Evolutionary conservation across 2,329 filamentous ascomycete species (phyloP).

Genomic region (Penicillium sp.): DNA sequence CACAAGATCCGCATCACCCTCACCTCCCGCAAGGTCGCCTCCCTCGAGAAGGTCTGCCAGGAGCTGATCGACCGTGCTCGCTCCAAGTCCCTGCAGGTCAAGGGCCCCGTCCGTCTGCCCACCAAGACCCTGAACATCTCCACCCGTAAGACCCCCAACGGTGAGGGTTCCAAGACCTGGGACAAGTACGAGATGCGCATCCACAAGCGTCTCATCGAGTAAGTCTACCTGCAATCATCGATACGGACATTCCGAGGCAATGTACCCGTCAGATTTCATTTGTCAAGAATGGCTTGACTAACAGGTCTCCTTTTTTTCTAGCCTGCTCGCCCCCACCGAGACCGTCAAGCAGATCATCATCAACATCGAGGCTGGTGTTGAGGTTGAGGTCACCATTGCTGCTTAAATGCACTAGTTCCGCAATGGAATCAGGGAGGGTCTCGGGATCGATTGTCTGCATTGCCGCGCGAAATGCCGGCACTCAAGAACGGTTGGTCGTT

Average conservation of each 20-base stretch:
- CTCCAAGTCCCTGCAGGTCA: slow-evolving; percentile 97
- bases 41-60: slow-evolving; percentile 96
- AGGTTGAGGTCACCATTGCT: slow-evolving; percentile 57
- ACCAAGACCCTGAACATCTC: slow-evolving; percentile 97
- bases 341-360: slow-evolving; percentile 57
- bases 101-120: slow-evolving; percentile 96
- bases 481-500: slow-evolving; percentile 15
- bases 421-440: slow-evolving; percentile 29
- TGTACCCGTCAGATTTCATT: not conserved
- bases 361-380: slow-evolving; percentile 56
- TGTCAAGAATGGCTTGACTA: slow-evolving; percentile 8
- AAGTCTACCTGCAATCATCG: slow-evolving; percentile 40
- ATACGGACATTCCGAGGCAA: not conserved
- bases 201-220: slow-evolving; percentile 98
- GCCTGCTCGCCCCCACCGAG: slow-evolving; percentile 95
- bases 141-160: slow-evolving; percentile 98
- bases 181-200: slow-evolving; percentile 99
- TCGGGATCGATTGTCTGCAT: slow-evolving; percentile 19
- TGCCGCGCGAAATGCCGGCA: slow-evolving; percentile 21
- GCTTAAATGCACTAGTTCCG: slow-evolving; percentile 42
- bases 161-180: slow-evolving; percentile 99
- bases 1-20: slow-evolving; percentile 99
- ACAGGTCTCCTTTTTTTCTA: slow-evolving; percentile 34
- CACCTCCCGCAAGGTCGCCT: slow-evolving; percentile 89
- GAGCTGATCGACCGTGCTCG: slow-evolving; percentile 99